Evolutionary conservation across 495 filamentous ascomycete species (phyloP).

Genomic region (Halenospora varia): DNA sequence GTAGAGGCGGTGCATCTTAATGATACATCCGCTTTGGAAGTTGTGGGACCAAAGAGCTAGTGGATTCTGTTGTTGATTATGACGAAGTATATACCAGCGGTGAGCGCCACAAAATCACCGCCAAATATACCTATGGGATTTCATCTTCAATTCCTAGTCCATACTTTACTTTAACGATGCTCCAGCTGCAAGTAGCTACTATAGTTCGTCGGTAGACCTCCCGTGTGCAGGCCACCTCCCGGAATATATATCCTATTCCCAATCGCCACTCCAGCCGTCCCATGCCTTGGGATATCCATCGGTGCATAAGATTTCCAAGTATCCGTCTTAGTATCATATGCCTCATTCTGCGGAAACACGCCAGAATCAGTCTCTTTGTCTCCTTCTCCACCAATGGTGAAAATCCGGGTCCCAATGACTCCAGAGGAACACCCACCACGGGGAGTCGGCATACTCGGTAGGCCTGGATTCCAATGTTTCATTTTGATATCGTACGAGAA

Average conservation of each 20-base stretch:
- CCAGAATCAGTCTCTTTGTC: constrained; percentile 23
- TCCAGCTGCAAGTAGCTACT: constrained; percentile 15
- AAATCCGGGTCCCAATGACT: constrained; percentile 29
- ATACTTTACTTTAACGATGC: too few species aligned
- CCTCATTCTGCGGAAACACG: constrained; percentile 33
- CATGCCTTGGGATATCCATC: constrained; percentile 35
- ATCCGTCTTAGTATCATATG: constrained; percentile 30
- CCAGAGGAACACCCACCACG: constrained; percentile 32
- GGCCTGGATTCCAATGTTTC: background rate
- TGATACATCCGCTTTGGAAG: too few species aligned
- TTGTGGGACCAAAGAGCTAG: too few species aligned
- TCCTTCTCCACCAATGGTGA: constrained; percentile 40
- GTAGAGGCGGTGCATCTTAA: too few species aligned
- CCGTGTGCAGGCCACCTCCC: background rate
- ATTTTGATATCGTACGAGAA: constrained; percentile 32
- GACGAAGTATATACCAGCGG: too few species aligned
- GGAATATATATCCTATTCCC: constrained; percentile 25
- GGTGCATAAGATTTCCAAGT: constrained; percentile 22
- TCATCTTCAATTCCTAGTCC: too few species aligned
- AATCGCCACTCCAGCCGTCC: constrained; percentile 30
- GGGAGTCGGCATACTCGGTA: constrained; percentile 28
- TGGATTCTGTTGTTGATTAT: too few species aligned
- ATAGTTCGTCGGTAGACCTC: background rate
- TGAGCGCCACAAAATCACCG: too few species aligned
- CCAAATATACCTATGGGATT: too few species aligned